Conservation (phyloP, 225 moss, liverwort and hornwort species). For the Bryum argenteum region DNA sequence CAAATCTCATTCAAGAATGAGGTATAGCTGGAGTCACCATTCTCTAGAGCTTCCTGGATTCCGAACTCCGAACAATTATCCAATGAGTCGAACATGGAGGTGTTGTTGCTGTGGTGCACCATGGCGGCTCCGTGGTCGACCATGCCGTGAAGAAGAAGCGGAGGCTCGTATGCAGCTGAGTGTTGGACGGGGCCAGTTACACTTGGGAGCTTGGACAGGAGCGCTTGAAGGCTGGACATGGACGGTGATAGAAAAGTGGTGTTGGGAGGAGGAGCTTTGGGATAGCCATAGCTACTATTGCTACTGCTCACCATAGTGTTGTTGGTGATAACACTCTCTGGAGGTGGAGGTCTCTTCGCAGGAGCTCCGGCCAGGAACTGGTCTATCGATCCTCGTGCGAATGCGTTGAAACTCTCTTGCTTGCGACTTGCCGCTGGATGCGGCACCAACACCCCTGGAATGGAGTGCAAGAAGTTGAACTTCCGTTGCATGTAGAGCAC, state of each 20-base stretch:
- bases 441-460: constrained; percentile 35
- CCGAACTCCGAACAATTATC: constrained; percentile 40
- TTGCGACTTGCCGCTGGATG: neutral
- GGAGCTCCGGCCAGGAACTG: constrained; percentile 25
- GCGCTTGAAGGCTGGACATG: constrained; percentile 90
- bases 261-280: constrained; percentile 53
- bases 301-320: neutral
- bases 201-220: constrained; percentile 78
- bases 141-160: neutral
- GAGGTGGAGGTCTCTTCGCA: constrained; percentile 27
- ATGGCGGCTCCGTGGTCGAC: neutral
- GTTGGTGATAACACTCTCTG: neutral
- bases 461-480: constrained; percentile 53
- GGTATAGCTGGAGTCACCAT: constrained; percentile 47
- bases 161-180: neutral
- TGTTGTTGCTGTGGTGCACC: neutral
- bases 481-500: constrained; percentile 53
- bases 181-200: constrained; percentile 39
- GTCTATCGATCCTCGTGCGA: constrained; percentile 14
- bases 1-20: constrained; percentile 60
- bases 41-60: constrained; percentile 42
- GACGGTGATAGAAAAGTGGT: constrained; percentile 47
- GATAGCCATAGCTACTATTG: neutral
- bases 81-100: constrained; percentile 36
- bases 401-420: neutral